These are phyloP conservation scores for Juncus inflexus DNA, from an alignment of 176 grass and related monocot species.

Conservation along the genomic window DNA sequence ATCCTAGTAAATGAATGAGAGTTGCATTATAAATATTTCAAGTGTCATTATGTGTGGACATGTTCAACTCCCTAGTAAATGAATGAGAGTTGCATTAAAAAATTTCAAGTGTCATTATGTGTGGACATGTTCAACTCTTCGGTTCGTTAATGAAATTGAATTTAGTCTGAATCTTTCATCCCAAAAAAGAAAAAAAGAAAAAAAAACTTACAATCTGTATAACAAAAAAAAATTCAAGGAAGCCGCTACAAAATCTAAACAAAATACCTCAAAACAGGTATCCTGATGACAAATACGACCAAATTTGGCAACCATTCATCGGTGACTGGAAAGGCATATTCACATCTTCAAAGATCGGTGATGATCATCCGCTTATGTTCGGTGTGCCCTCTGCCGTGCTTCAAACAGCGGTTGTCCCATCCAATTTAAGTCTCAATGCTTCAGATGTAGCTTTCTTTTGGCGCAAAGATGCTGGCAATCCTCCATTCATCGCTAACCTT, in stretches of 20 bases:
- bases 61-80: no score
- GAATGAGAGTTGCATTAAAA: no score
- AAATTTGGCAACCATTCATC: constrained; percentile 5
- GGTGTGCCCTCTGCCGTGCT: background rate
- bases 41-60: no score
- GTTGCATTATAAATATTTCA: background rate
- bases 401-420: constrained; percentile 9
- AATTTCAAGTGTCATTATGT: background rate
- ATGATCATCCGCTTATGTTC: background rate
- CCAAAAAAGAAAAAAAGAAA: no score
- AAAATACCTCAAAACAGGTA: background rate
- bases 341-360: background rate
- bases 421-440: background rate
- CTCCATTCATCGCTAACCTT: constrained; percentile 3
- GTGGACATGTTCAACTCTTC: no score
- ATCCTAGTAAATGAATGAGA: no score
- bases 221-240: no score
- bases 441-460: background rate
- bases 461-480: background rate
- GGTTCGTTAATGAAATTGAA: no score
- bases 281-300: constrained; percentile 22
- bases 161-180: no score
- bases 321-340: background rate
- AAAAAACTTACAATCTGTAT: no score
- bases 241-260: no score